Conservation (phyloP, 495 filamentous ascomycete species). For the Tuber calosporum region DNA sequence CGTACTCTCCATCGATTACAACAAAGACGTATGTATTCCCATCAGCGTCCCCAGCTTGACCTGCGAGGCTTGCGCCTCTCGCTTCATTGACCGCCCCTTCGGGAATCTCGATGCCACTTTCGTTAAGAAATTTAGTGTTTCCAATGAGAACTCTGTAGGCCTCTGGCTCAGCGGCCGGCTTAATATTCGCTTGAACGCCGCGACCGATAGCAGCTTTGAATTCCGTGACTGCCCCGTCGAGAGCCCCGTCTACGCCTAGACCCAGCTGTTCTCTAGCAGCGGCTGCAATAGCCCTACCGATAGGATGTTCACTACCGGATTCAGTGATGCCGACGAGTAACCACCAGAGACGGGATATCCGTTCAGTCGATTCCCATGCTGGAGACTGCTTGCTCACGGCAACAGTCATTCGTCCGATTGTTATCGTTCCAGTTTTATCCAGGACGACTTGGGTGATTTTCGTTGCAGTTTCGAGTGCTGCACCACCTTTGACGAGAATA, state of each 20-base stretch:
- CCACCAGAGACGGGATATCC: conserved; percentile 81
- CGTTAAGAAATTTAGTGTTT: conserved; percentile 66
- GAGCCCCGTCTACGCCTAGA: conserved; percentile 60
- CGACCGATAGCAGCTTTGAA: conserved; percentile 79
- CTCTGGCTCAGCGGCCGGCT: conserved; percentile 60
- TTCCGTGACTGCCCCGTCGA: conserved; percentile 75
- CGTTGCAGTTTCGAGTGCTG: conserved; percentile 84
- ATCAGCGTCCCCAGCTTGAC: conserved; percentile 48
- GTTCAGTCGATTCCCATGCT: conserved; percentile 61
- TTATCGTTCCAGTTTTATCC: conserved; percentile 98
- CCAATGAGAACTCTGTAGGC: conserved; percentile 76
- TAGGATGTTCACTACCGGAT: conserved; percentile 88
- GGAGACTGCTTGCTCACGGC: conserved; percentile 58
- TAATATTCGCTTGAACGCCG: conserved; percentile 74
- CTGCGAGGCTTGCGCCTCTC: conserved; percentile 41
- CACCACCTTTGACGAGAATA: conserved; percentile 93
- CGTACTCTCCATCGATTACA: conserved; percentile 71
- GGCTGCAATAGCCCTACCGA: conserved; percentile 72
- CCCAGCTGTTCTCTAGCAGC: conserved; percentile 68
- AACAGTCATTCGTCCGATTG: conserved; percentile 89
- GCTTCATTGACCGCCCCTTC: conserved; percentile 52
- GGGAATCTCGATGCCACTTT: conserved; percentile 61
- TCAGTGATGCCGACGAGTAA: conserved; percentile 85
- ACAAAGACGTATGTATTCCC: conserved; percentile 87
- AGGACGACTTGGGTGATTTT: conserved; percentile 90